Evolutionary conservation across 352 stramenopile genomes (phyloP), one percentile per base, ranked within the genome.

Genomic region (Pythium biforme): DNA sequence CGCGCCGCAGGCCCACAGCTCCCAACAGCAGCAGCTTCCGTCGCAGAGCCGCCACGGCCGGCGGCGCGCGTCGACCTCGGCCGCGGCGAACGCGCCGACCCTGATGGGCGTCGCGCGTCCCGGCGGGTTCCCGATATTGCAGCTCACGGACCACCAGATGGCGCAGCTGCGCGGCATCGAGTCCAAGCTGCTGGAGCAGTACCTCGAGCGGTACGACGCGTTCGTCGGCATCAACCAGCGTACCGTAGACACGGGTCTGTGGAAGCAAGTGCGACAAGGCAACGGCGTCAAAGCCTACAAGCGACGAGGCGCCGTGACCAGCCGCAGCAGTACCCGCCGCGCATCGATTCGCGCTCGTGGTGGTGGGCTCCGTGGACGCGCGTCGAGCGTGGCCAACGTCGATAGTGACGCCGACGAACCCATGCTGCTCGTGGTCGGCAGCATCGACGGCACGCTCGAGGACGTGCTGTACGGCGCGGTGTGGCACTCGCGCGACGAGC

Each of bases 391-490:
- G 26, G 39, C 50, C 23, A 56, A 10, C 50, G 26, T 8, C 37
- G 23, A 33, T 41, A 31, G 50, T 23, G 69, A 71, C 31, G 52
- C 26, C 6, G 63, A 41, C 25, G 66, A 67, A 31, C 66, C 66
- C 40, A 69, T 69, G 66, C 40, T 75, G 23, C 68, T 72, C 8
- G 70, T 65, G 10, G 43, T 71, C 1, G 83, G 83, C 19, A 84
- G 70, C 9, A 72, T 92, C 4, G 72, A 78, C 15, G 81, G 83
- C 20, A 79, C 71, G 23, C 51, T 92, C 0, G 72, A 90, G 25
- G 83, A 92, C 46, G 76, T 78, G 23, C 74, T 92, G 55, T 88
- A 85, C 62, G 83, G 83, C n/a, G 62, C 71, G n/a, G 47, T 86
- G 40, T 71, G 62, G 23, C 51, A 73, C 14, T 79, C 76, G 11